A percentile compares a stretch with the other conserved stretches of the same genome.
Evolutionary conservation across 495 filamentous ascomycete genomes (phyloP).

Genomic region (Podospora bellae-mahoneyi): DNA sequence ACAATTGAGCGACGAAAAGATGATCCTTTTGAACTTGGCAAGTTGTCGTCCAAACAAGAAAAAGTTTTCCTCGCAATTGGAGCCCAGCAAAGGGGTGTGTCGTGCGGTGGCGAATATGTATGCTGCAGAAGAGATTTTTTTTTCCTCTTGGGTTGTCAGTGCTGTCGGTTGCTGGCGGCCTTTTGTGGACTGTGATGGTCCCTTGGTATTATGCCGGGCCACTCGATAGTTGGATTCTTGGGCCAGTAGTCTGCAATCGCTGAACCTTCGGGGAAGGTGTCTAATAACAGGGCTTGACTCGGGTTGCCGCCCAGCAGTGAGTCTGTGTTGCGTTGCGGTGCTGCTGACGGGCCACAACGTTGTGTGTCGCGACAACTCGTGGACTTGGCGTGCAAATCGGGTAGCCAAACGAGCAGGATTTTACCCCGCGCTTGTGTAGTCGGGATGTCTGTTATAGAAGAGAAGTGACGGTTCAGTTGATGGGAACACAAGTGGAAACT

Average conservation of each 20-base stretch:
- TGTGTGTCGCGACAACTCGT: background rate
- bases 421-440: background rate
- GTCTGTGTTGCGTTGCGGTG: background rate
- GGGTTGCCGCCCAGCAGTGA: conserved; percentile 4
- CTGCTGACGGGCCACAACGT: background rate
- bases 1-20: background rate
- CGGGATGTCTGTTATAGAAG: no score
- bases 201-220: conserved; percentile 10
- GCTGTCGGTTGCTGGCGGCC: conserved; percentile 9
- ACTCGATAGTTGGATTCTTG: conserved; percentile 12
- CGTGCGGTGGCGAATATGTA: conserved; percentile 35
- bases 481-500: conserved; percentile 2
- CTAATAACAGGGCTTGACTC: conserved; percentile 7
- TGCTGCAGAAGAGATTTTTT: conserved; percentile 34
- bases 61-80: conserved; percentile 10
- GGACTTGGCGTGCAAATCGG: conserved; percentile 9
- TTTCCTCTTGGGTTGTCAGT: conserved; percentile 7
- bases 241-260: conserved; percentile 7
- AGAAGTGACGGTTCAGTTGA: background rate
- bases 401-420: conserved; percentile 4
- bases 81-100: conserved; percentile 12
- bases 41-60: background rate
- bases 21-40: background rate
- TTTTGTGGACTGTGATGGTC: background rate
- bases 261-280: conserved; percentile 8